Base-by-base conservation (phyloP, 352 stramenopile species). In the Blastocystis sp. region DNA sequence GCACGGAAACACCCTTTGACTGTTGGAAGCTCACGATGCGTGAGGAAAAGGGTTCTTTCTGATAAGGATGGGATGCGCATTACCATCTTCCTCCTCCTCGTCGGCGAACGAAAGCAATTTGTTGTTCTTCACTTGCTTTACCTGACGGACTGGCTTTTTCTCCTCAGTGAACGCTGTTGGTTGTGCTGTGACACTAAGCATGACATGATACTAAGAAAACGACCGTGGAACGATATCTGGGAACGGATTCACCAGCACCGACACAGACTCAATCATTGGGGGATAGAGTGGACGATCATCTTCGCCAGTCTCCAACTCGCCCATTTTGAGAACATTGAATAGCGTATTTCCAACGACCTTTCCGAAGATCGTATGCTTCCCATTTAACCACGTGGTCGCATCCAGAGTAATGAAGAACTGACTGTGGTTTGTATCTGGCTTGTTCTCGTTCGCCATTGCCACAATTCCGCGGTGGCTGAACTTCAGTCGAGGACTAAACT, bases 321-420 rank as follows among this genome's bases (percentile, higher is more conserved):
- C 90, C 6, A 97, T 92, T 44, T 94, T 93, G 29, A 98, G 86
- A 29, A 97, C 88, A 89, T 98, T 98, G 89, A 97, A 99, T 64
- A 98, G 95, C 27, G 95, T 98, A 88, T 96, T 94, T 29, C 95
- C 95, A 3, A 90, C 93, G 84, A 98, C 90, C 86, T 95, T 93
- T 38, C 92, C 90, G 73, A 94, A 94, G 73, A 97, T 96, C 44
- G 96, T 97, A 89, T 98, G 93, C 87, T 98, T 97, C 38, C 91
- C 91, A 87, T 97, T 91, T 24, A 98, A 89, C 88, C 96, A 97
- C 24, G 95, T 90, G 64, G 93, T 94, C 4, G 44, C 29, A 14
- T 97, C 93, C 38, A 98, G 89, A 34, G 94, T 98, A 84, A 98
- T 93, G 89, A 98, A 98, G 89, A 98, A 98, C 89, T 98, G 95